Evolutionary conservation across 2,329 filamentous ascomycete species (phyloP).

Genomic region (Beauveria medogensis): DNA sequence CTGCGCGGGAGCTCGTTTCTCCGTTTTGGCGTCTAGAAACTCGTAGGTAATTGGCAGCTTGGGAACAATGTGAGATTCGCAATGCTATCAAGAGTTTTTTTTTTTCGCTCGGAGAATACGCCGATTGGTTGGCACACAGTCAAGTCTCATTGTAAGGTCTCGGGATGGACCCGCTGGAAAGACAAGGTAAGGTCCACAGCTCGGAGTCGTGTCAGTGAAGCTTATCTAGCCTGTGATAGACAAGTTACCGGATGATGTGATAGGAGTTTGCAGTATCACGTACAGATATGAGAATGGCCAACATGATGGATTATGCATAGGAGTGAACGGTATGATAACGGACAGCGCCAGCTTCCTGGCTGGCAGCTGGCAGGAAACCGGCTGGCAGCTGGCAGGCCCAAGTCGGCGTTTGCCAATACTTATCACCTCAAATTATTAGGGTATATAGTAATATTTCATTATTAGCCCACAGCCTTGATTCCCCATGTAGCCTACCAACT

Average conservation of each 20-base stretch:
- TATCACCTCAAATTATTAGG: neutral
- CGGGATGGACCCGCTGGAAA: neutral
- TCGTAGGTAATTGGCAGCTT: too few species aligned
- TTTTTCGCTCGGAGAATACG: too few species aligned
- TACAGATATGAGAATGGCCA: neutral
- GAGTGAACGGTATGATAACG: neutral
- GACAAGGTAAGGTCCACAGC: neutral
- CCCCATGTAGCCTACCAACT: neutral
- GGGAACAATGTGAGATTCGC: neutral
- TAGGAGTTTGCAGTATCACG: neutral
- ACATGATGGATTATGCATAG: neutral
- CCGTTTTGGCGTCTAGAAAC: too few species aligned
- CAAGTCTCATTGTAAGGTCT: neutral
- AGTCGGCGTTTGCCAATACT: neutral
- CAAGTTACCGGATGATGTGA: neutral
- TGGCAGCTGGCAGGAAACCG: neutral
- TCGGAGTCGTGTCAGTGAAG: neutral
- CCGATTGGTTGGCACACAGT: too few species aligned
- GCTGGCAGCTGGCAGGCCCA: neutral
- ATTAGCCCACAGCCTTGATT: neutral
- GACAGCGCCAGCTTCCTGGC: neutral
- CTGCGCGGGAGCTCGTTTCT: neutral
- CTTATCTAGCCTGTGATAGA: slow-evolving; percentile 6
- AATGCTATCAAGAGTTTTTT: too few species aligned
- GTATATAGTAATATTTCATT: neutral